A percentile compares a stretch with the other conserved stretches of the same genome.
phyloP scores from a whole-genome alignment of 192 early-diverging fungal species.

The Coemansia sp. region DNA sequence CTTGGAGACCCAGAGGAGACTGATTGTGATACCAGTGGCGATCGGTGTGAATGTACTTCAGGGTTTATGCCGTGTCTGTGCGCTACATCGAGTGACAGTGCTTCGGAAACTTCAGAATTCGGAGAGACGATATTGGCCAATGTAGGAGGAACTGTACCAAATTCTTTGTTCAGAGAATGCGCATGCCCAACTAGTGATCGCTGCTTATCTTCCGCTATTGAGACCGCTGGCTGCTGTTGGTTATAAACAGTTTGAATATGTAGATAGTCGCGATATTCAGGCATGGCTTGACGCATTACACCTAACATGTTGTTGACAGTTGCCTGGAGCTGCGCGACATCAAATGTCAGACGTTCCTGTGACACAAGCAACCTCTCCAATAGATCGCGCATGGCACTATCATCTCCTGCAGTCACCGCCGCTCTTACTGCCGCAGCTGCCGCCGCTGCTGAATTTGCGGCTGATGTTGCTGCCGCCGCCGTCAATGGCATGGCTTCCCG shows the following conservation, averaged over 20 bases:
- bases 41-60: constrained; percentile 2
- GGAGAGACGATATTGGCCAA: constrained; percentile 33
- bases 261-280: background rate
- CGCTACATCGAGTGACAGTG: background rate
- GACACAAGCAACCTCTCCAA: constrained; percentile 32
- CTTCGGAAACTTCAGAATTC: constrained; percentile 8
- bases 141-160: constrained; percentile 24
- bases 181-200: background rate
- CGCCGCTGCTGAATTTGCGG: background rate
- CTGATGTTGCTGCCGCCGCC: background rate
- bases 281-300: constrained; percentile 18
- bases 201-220: background rate
- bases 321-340: constrained; percentile 39
- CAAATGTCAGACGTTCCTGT: constrained; percentile 42
- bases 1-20: constrained; percentile 11
- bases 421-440: background rate
- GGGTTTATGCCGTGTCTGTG: background rate
- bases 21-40: background rate
- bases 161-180: background rate
- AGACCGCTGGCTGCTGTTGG: background rate
- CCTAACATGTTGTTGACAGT: constrained; percentile 30
- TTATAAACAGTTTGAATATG: constrained; percentile 2
- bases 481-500: background rate
- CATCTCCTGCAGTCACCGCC: background rate
- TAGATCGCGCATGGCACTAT: constrained; percentile 12